phyloP scores from a whole-genome alignment of 345 rosid genomes.

The Salix viminalis region DNA sequence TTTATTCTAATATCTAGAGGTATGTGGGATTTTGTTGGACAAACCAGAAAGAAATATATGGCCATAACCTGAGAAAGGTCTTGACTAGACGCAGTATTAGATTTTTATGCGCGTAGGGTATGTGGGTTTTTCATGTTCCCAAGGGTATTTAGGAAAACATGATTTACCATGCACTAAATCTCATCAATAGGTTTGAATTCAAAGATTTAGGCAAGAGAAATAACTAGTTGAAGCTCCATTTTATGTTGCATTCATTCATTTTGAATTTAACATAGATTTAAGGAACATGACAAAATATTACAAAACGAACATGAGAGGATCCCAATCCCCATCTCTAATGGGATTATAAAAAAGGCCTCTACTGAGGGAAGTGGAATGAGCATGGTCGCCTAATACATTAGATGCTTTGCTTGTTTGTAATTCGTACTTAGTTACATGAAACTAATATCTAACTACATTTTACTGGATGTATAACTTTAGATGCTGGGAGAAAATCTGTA shows the following conservation, averaged over 20 bases:
- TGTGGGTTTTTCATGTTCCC: neutral
- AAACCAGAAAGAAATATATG: neutral
- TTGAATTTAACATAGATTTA: neutral
- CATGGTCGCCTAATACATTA: neutral
- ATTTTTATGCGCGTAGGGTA: neutral
- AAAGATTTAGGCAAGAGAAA: too few relatives aligned
- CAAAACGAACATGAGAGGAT: neutral
- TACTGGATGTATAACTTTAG: conserved; percentile 29
- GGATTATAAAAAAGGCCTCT: neutral
- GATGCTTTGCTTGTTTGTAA: neutral
- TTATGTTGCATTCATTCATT: neutral
- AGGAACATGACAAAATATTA: neutral
- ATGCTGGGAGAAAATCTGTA: conserved; percentile 95
- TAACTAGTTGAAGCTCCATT: neutral
- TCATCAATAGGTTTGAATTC: too few relatives aligned
- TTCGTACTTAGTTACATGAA: neutral
- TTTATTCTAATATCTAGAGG: neutral
- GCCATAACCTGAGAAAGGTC: neutral
- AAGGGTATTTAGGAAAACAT: neutral
- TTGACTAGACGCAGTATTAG: neutral
- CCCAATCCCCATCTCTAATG: too few relatives aligned
- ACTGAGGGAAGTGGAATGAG: neutral
- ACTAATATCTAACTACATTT: neutral
- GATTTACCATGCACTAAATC: neutral
- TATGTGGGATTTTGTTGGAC: neutral